Percentiles rank a stretch among this genome's conserved stretches.
Conservation (phyloP, 2,329 filamentous ascomycete genomes). For the Fusarium coicis region DNA sequence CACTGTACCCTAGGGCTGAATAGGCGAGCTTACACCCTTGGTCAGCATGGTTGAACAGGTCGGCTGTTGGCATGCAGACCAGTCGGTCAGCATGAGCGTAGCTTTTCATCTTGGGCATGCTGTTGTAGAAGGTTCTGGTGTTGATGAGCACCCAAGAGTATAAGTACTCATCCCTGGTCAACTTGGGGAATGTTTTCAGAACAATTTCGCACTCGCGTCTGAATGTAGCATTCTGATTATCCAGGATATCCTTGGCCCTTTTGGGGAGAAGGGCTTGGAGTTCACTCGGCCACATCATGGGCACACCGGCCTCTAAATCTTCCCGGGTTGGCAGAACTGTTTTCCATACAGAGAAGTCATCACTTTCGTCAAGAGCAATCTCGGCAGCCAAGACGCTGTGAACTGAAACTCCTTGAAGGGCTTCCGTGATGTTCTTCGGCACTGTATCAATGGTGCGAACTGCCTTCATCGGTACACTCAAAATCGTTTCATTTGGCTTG, state of each 20-base stretch:
- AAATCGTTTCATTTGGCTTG: slow-evolving; percentile 64
- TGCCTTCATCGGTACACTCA: slow-evolving; percentile 71
- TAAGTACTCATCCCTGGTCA: slow-evolving; percentile 57
- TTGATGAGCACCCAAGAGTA: slow-evolving; percentile 70
- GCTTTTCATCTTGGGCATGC: slow-evolving; percentile 56
- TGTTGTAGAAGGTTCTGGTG: slow-evolving; percentile 71
- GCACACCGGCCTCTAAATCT: slow-evolving; percentile 63
- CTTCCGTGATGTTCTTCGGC: slow-evolving; percentile 62
- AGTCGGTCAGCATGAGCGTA: slow-evolving; percentile 67
- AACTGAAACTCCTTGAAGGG: slow-evolving; percentile 67
- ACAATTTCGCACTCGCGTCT: slow-evolving; percentile 54
- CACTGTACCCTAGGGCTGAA: slow-evolving; percentile 62
- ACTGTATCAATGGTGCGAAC: slow-evolving; percentile 74
- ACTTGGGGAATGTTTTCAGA: slow-evolving; percentile 43
- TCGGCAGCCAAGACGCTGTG: slow-evolving; percentile 80
- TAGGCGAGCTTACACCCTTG: slow-evolving; percentile 64
- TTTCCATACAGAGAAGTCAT: slow-evolving; percentile 67
- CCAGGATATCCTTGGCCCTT: slow-evolving; percentile 57
- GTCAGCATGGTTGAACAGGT: slow-evolving; percentile 73
- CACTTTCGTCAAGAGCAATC: slow-evolving; percentile 64
- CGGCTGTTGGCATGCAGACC: slow-evolving; percentile 76
- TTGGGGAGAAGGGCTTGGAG: slow-evolving; percentile 60
- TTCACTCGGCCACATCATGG: slow-evolving; percentile 58
- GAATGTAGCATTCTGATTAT: slow-evolving; percentile 61
- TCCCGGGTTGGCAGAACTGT: slow-evolving; percentile 71